These are phyloP conservation scores for Fusarium praegraminearum DNA, from an alignment of 2,329 filamentous ascomycete species.

Conservation along the genomic window DNA sequence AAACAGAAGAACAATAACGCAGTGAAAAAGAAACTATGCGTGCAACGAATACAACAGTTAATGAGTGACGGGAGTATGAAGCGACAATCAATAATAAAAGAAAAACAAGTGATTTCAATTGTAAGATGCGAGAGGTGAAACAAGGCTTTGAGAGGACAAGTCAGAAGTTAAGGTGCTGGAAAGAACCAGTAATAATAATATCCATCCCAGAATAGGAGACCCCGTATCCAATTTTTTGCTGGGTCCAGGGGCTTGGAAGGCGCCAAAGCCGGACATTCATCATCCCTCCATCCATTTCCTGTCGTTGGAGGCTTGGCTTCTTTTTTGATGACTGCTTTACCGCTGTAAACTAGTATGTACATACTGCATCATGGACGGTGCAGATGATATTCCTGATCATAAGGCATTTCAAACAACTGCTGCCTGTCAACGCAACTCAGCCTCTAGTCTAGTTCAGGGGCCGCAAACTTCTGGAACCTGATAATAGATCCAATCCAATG, in stretches of 20 bases:
- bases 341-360: background rate
- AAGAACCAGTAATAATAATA: constrained; percentile 34
- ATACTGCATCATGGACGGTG: background rate
- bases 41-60: constrained; percentile 4
- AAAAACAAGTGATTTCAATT: constrained; percentile 27
- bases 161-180: constrained; percentile 32
- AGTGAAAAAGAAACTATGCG: constrained; percentile 1
- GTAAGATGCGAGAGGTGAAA: constrained; percentile 40
- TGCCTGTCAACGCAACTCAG: background rate
- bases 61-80: constrained; percentile 11
- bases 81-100: constrained; percentile 8
- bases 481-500: background rate
- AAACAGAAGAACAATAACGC: background rate
- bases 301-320: constrained; percentile 20
- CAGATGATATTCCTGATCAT: constrained; percentile 16
- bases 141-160: constrained; percentile 44
- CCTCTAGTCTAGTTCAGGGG: background rate
- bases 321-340: constrained; percentile 1
- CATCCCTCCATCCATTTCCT: constrained; percentile 15
- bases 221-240: constrained; percentile 41
- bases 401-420: constrained; percentile 11
- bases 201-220: constrained; percentile 34
- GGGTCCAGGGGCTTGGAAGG: constrained; percentile 38
- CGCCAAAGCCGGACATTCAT: constrained; percentile 35
- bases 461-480: background rate